These are phyloP conservation scores for Erodium texanum DNA, from an alignment of 441 rosid species.

Conservation along the genomic window DNA sequence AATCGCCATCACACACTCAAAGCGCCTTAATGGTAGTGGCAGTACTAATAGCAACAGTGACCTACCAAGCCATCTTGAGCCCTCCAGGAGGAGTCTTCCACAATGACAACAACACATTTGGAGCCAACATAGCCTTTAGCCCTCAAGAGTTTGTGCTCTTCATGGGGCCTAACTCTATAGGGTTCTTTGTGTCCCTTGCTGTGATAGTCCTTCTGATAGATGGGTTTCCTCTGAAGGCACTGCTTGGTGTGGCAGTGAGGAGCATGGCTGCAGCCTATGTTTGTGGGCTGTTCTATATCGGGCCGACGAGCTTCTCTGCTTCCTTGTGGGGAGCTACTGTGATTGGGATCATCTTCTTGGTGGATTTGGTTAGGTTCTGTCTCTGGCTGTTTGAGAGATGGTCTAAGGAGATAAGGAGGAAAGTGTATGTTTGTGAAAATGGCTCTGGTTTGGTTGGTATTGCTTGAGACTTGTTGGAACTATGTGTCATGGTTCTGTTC, in stretches of 20 bases:
- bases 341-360: slow-evolving; percentile 5
- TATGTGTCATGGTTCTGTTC: neutral
- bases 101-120: slow-evolving; percentile 2
- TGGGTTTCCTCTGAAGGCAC: neutral
- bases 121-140: neutral
- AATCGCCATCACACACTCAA: slow-evolving; percentile 1
- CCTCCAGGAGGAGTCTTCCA: neutral
- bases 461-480: slow-evolving; percentile 3
- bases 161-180: slow-evolving; percentile 1
- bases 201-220: neutral
- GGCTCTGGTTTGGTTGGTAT: neutral
- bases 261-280: slow-evolving; percentile 4
- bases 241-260: neutral
- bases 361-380: slow-evolving; percentile 4
- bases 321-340: slow-evolving; percentile 3
- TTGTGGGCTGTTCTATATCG: slow-evolving; percentile 4
- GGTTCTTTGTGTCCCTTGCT: slow-evolving; percentile 6
- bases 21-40: neutral
- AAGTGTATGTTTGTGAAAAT: neutral
- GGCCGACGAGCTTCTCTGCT: neutral
- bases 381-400: slow-evolving; percentile 1
- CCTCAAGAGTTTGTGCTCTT: slow-evolving; percentile 1
- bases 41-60: slow-evolving; percentile 1
- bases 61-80: slow-evolving; percentile 4
- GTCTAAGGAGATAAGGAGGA: slow-evolving; percentile 3